phyloP scores from a whole-genome alignment of 306 rosid genomes.

The Vigna trinervia region DNA sequence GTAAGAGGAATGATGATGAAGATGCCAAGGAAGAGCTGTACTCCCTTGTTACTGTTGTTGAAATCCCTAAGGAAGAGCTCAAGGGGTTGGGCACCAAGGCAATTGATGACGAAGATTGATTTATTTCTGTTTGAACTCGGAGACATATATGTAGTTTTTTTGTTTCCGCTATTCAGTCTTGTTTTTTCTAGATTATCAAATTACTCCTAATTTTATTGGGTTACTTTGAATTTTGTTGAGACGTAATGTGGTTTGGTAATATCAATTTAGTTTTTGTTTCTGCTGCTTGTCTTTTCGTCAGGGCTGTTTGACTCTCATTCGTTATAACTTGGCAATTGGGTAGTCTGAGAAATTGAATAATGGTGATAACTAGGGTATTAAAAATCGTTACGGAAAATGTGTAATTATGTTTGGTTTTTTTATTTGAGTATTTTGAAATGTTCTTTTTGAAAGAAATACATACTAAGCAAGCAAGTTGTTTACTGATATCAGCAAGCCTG shows the following conservation, averaged over 20 bases:
- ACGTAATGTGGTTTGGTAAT: constrained; percentile 20
- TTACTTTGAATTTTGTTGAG: constrained; percentile 1
- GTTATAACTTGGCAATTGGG: background rate
- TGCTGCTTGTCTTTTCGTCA: background rate
- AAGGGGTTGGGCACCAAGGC: constrained; percentile 88
- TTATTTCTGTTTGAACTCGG: constrained; percentile 38
- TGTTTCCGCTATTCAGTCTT: constrained; percentile 13
- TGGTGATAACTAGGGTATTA: background rate
- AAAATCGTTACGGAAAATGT: background rate
- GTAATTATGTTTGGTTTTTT: too few relatives aligned
- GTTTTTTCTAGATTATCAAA: constrained; percentile 30
- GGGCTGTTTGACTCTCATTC: background rate
- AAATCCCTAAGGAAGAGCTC: constrained; percentile 82
- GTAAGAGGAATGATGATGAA: constrained; percentile 95
- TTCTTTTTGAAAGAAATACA: too few relatives aligned
- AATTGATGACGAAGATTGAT: constrained; percentile 87
- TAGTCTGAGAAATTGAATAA: too few relatives aligned
- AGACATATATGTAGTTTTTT: constrained; percentile 34
- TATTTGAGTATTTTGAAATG: background rate
- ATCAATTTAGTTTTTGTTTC: constrained; percentile 25
- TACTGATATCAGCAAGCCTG: background rate
- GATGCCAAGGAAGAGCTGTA: constrained; percentile 97
- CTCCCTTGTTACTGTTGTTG: constrained; percentile 92
- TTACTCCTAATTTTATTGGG: constrained; percentile 23
- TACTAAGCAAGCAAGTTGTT: too few relatives aligned